These are phyloP conservation scores for Calonectria honghensis DNA, from an alignment of 2,329 filamentous ascomycete genomes.

Conservation along the genomic window DNA sequence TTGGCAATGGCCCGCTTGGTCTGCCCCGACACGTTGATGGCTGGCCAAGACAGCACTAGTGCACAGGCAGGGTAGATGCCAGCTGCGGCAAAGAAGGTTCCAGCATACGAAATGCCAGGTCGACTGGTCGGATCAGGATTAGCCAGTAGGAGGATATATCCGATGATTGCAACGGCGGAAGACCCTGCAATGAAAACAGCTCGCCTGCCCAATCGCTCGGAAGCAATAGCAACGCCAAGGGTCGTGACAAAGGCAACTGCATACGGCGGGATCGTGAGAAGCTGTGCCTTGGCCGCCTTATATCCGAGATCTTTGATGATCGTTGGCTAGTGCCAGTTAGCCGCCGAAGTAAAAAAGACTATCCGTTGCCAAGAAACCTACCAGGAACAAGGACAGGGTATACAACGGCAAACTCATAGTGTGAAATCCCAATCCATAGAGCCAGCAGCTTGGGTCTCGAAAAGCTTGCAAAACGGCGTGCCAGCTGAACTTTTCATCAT, in stretches of 20 bases:
- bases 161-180: slow-evolving; percentile 74
- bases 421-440: slow-evolving; percentile 83
- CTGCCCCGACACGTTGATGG: slow-evolving; percentile 82
- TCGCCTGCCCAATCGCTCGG: slow-evolving; percentile 74
- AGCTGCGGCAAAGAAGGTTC: slow-evolving; percentile 78
- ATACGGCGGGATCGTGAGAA: slow-evolving; percentile 79
- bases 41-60: slow-evolving; percentile 80
- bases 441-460: slow-evolving; percentile 81
- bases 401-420: slow-evolving; percentile 81
- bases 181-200: slow-evolving; percentile 79
- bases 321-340: slow-evolving; percentile 62
- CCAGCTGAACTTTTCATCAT: slow-evolving; percentile 82
- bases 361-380: slow-evolving; percentile 52
- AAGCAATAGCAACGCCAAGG: slow-evolving; percentile 74
- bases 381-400: slow-evolving; percentile 73
- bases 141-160: slow-evolving; percentile 77
- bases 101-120: slow-evolving; percentile 75
- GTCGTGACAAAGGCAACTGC: slow-evolving; percentile 78
- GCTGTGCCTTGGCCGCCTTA: slow-evolving; percentile 70
- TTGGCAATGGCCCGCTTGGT: slow-evolving; percentile 82
- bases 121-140: slow-evolving; percentile 66
- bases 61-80: slow-evolving; percentile 81
- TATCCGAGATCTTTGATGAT: slow-evolving; percentile 75
- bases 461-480: slow-evolving; percentile 77
- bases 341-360: accelerated